Evolutionary conservation across 2,329 filamentous ascomycete genomes (phyloP), one percentile per base, ranked within the genome.

Genomic region (Beauveria australis): DNA sequence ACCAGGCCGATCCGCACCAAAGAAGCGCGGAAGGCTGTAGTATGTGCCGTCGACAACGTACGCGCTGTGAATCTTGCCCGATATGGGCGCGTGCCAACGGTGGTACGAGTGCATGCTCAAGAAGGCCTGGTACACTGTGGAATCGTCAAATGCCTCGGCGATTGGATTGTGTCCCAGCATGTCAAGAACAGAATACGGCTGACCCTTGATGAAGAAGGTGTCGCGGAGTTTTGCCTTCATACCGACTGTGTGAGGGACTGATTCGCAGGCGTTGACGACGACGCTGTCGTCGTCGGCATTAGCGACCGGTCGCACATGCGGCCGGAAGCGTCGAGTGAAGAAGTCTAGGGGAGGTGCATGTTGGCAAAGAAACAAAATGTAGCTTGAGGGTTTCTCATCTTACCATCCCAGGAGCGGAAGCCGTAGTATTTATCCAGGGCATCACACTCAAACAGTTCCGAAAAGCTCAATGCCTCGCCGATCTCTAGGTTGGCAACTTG

Each of bases 121-220:
- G 68, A 88, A 90, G 0, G 86, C 87, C 67, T 91, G 87, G 70
- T 89, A 90, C 30, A 90, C 75, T 0, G 84, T 89, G 1, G 83
- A 87, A 6, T 82, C 82, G 0, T 76, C 79, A 64, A 89, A 90
- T 1, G 81, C 67, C 8, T 74, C 65, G 0, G 82, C 75, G 1
- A 83, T 70, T 0, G 75, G 67, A 65, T 88, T 83, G 65, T 83
- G 73, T 0, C 75, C 79, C 3, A 90, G 75, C 83, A 89, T 88
- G 68, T 88, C 82, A 2, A 75, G 65, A 19, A 88, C 70, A 0
- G 84, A 88, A 72, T 89, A 90, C 0, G 85, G 85, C 71, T 89
- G 85, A 9, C 79, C 80, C 69, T 90, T 91, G 67, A 85, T 77
- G 80, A 85, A 89, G 76, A 90, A 90, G 7, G 71, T 71, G 66